Evolutionary conservation across 495 filamentous ascomycete genomes (phyloP).

Genomic region (Barbatosphaeria neglecta): DNA sequence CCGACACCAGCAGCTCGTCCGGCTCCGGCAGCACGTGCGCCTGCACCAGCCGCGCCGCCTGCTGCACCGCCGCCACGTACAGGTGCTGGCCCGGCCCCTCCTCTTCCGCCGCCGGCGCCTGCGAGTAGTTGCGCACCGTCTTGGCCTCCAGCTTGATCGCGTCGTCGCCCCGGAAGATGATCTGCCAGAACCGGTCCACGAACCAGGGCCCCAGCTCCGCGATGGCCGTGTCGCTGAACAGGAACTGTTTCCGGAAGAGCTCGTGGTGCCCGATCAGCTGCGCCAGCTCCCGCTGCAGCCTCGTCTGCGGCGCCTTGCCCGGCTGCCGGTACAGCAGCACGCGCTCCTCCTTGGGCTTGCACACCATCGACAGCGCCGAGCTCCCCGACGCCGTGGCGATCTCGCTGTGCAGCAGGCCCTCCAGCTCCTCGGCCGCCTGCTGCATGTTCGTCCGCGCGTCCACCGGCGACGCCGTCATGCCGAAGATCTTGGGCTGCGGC

Average conservation of each 20-base stretch:
- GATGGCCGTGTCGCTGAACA: slow-evolving; percentile 43
- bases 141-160: slow-evolving; percentile 48
- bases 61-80: slow-evolving; percentile 42
- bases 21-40: slow-evolving; percentile 31
- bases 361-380: slow-evolving; percentile 46
- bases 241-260: slow-evolving; percentile 47
- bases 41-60: slow-evolving; percentile 47
- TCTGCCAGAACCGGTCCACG: slow-evolving; percentile 69
- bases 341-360: slow-evolving; percentile 45
- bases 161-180: slow-evolving; percentile 57
- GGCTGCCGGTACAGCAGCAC: slow-evolving; percentile 46
- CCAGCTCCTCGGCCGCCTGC: slow-evolving; percentile 64
- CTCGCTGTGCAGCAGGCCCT: slow-evolving; percentile 62
- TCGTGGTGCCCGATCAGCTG: slow-evolving; percentile 43
- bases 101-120: slow-evolving; percentile 15
- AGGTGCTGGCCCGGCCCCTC: slow-evolving; percentile 29
- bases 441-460: slow-evolving; percentile 65
- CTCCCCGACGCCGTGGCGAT: slow-evolving; percentile 74
- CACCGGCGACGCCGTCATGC: slow-evolving; percentile 97
- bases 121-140: slow-evolving; percentile 31
- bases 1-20: slow-evolving; percentile 42
- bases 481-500: slow-evolving; percentile 69
- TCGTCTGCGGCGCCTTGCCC: slow-evolving; percentile 45
- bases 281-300: slow-evolving; percentile 47
- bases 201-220: slow-evolving; percentile 76